These are phyloP conservation scores for Heterobasidion irregulare DNA, from an alignment of 1,284 basidiomycete genomes.

Conservation along the genomic window DNA sequence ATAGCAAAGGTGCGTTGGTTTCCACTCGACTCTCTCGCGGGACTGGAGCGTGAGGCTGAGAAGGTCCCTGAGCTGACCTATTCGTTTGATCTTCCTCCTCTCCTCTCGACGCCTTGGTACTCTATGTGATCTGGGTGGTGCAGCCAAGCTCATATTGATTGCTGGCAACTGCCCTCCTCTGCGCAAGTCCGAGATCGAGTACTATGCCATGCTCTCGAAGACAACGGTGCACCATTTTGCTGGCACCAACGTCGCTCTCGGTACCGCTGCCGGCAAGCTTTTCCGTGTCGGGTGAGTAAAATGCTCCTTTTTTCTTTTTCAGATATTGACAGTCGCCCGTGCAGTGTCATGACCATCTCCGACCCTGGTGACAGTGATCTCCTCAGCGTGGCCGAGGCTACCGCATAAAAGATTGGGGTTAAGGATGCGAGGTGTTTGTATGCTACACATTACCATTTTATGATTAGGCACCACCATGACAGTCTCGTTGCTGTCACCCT, in stretches of 20 bases:
- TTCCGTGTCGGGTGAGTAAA: slow-evolving; percentile 92
- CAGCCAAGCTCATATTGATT: slow-evolving; percentile 98
- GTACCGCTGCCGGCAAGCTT: slow-evolving; percentile 98
- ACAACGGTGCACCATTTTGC: slow-evolving; percentile 95
- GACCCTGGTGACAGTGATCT: slow-evolving; percentile 98
- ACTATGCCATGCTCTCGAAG: slow-evolving; percentile 99
- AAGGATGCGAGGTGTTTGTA: slow-evolving; percentile 4
- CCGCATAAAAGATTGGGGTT: slow-evolving; percentile 30
- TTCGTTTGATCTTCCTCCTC: slow-evolving; percentile 7
- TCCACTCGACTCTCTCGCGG: slow-evolving; percentile 45
- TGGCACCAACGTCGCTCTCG: slow-evolving; percentile 96
- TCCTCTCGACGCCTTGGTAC: not conserved
- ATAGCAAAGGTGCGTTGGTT: slow-evolving; percentile 82
- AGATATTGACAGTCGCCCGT: not conserved
- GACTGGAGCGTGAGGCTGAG: slow-evolving; percentile 96
- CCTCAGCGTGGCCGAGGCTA: slow-evolving; percentile 67
- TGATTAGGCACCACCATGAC: not conserved
- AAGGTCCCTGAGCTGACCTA: slow-evolving; percentile 80
- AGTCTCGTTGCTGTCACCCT: too few species aligned
- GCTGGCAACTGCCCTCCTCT: slow-evolving; percentile 99
- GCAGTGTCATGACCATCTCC: slow-evolving; percentile 92
- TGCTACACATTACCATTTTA: slow-evolving; percentile 7
- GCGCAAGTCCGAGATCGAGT: slow-evolving; percentile 99
- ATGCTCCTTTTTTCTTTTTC: not conserved
- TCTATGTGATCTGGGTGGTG: slow-evolving; percentile 8